A percentile compares a stretch with the other conserved stretches of the same genome.
Conservation (phyloP, 2,329 filamentous ascomycete genomes). For the Aureobasidium melanogenum region DNA sequence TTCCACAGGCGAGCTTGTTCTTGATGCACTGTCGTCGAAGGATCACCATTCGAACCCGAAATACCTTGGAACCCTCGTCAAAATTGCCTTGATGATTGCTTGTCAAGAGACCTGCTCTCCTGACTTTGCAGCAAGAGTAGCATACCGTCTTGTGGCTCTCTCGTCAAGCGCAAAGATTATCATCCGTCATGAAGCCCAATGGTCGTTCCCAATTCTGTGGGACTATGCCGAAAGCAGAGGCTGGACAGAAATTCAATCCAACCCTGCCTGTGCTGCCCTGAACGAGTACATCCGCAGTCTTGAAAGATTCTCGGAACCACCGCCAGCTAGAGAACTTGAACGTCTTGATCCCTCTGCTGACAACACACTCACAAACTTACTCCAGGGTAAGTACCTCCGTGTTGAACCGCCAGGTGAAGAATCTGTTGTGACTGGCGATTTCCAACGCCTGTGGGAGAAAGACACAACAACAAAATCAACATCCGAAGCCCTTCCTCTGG, state of each 20-base stretch:
- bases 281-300: conserved; percentile 36
- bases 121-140: conserved; percentile 30
- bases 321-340: conserved; percentile 29
- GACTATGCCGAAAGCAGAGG: conserved; percentile 28
- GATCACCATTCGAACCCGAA: conserved; percentile 41
- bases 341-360: conserved; percentile 35
- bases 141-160: conserved; percentile 34
- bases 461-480: conserved; percentile 14
- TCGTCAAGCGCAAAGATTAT: conserved; percentile 42
- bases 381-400: conserved; percentile 36
- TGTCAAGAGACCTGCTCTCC: conserved; percentile 28
- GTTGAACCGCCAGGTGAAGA: conserved; percentile 35
- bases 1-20: conserved; percentile 24
- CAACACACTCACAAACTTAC: conserved; percentile 35
- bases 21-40: conserved; percentile 29
- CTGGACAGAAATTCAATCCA: conserved; percentile 30
- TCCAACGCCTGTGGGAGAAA: conserved; percentile 27
- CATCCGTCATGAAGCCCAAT: conserved; percentile 46
- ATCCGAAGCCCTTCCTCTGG: conserved; percentile 21
- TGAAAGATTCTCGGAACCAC: conserved; percentile 33
- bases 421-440: conserved; percentile 31
- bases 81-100: conserved; percentile 35
- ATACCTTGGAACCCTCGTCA: conserved; percentile 39
- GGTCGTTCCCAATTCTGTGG: conserved; percentile 37
- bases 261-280: conserved; percentile 33